These are phyloP conservation scores for Stellera chamaejasme DNA, from an alignment of 345 rosid genomes.

Conservation along the genomic window DNA sequence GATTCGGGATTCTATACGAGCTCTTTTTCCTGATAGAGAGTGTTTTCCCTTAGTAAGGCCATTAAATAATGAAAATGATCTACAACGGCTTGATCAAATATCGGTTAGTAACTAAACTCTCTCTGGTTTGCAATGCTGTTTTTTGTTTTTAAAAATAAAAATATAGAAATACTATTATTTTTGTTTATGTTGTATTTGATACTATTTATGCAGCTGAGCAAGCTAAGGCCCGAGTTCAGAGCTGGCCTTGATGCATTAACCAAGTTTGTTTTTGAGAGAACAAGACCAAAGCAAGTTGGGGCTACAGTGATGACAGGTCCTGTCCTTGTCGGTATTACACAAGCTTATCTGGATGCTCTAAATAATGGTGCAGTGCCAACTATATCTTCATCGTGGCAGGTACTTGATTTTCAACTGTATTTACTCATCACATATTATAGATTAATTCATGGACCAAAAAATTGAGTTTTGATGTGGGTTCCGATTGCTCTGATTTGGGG, in stretches of 20 bases:
- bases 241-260: conserved; percentile 90
- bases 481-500: too few species aligned
- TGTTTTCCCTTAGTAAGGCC: conserved; percentile 93
- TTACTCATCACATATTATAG: neutral
- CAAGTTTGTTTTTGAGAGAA: conserved; percentile 92
- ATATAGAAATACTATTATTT: neutral
- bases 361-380: conserved; percentile 99
- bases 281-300: conserved; percentile 93
- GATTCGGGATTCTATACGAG: conserved; percentile 92
- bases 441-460: neutral
- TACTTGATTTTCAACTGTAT: conserved; percentile 21
- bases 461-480: too few species aligned
- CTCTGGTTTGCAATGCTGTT: too few species aligned
- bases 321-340: conserved; percentile 76
- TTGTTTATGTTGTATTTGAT: too few species aligned
- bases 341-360: conserved; percentile 88
- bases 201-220: conserved; percentile 47
- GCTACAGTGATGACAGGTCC: conserved; percentile 92
- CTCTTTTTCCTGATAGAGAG: conserved; percentile 92
- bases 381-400: conserved; percentile 99
- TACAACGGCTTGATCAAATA: conserved; percentile 83
- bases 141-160: neutral
- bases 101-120: conserved; percentile 38
- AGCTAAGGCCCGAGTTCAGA: conserved; percentile 76
- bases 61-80: conserved; percentile 77